Evolutionary conservation across 2,329 filamentous ascomycete species (phyloP).

Genomic region (Didymella sp.): DNA sequence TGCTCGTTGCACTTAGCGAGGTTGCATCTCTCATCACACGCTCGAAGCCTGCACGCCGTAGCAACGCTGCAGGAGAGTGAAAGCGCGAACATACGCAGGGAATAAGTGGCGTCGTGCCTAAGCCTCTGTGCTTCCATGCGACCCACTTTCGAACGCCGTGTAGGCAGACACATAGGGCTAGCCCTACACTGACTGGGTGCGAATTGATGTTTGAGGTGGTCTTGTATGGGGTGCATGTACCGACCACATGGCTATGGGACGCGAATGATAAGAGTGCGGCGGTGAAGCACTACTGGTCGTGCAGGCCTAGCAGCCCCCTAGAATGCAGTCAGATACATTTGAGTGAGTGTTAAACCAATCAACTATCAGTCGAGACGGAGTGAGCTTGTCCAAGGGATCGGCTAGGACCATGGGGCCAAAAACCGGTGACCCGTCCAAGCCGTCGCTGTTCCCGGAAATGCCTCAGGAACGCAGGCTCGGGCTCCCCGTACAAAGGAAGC

Average conservation of each 20-base stretch:
- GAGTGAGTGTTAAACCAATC: slow-evolving; percentile 12
- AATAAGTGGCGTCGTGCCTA: background rate
- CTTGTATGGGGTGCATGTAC: background rate
- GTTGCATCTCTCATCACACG: background rate
- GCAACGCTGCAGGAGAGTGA: background rate
- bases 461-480: slow-evolving; percentile 10
- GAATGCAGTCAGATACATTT: slow-evolving; percentile 1
- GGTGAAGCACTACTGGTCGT: background rate
- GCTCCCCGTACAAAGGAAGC: background rate
- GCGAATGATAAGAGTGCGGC: background rate
- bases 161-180: slow-evolving; percentile 3
- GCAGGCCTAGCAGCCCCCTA: background rate
- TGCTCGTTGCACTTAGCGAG: background rate
- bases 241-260: background rate
- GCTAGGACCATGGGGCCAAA: slow-evolving; percentile 32
- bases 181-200: background rate
- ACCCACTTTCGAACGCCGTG: background rate
- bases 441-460: slow-evolving; percentile 17
- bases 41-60: background rate
- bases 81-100: background rate
- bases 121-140: background rate
- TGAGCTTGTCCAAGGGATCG: slow-evolving; percentile 16
- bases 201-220: background rate
- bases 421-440: slow-evolving; percentile 29
- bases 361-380: slow-evolving; percentile 1